Conservation (phyloP, 768 basidiomycete genomes). For the Pisolithus albus region DNA sequence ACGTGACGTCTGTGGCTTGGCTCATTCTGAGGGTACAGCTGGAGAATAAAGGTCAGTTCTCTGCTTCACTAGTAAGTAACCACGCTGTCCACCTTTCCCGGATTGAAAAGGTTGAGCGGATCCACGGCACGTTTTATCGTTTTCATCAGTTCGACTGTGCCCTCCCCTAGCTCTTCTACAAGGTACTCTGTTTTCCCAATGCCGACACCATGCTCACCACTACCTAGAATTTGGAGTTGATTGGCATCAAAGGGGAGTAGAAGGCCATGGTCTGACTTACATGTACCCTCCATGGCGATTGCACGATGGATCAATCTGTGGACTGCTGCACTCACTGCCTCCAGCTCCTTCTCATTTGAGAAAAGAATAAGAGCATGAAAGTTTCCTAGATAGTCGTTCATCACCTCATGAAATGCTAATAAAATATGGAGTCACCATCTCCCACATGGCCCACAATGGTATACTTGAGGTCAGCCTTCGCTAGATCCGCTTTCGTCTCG, state of each 20-base stretch:
- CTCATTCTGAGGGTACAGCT: constrained; percentile 16
- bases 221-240: constrained; percentile 40
- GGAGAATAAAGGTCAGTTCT: neutral
- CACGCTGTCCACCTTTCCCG: constrained; percentile 53
- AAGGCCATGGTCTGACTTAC: constrained; percentile 33
- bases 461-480: constrained; percentile 46
- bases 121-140: constrained; percentile 76
- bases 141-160: constrained; percentile 81
- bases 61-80: neutral
- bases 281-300: constrained; percentile 68
- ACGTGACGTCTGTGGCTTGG: too few relatives aligned
- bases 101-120: constrained; percentile 78
- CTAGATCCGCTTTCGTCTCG: constrained; percentile 76
- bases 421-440: constrained; percentile 46
- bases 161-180: constrained; percentile 70
- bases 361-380: constrained; percentile 50
- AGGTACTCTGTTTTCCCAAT: constrained; percentile 84
- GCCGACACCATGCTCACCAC: constrained; percentile 85
- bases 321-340: constrained; percentile 49
- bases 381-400: constrained; percentile 30
- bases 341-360: constrained; percentile 50
- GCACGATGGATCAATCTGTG: constrained; percentile 70
- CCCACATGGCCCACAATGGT: constrained; percentile 81
- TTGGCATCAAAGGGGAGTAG: neutral
- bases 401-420: neutral